Evolutionary conservation across 228 moss, liverwort and hornwort genomes (phyloP), one percentile per base, ranked within the genome.

Genomic region (Sphagnum magellanicum): DNA sequence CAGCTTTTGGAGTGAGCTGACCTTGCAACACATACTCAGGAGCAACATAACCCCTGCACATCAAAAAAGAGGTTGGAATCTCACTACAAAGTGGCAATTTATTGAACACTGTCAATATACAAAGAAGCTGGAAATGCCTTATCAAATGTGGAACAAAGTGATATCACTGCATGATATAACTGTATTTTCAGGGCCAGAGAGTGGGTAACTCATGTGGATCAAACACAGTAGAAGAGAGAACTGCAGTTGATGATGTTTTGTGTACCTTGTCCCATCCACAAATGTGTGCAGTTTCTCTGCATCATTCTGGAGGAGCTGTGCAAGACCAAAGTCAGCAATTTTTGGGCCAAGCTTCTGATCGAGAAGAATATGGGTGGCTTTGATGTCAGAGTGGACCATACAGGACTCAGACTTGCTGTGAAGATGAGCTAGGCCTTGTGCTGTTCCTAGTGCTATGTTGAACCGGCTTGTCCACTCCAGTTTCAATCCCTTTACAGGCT

Each of bases 311-410:
- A 81, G 81, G 74, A 85, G 71, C 68, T 79, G 77, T 0, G 86
- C 77, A 53, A 86, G 67, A 57, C 85, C 85, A 6, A 85, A 85
- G 5, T 85, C 85, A 1, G 82, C 79, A 51, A 86, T 86, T 75
- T 82, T 86, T 16, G 86, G 86, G 68, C 82, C 86, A 73, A 82
- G 66, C 55, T 59, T 64, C 8, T 49, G 66, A 61, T 86, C 86
- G 66, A 86, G 57, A 6, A 86, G 64, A 53, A 82, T 67, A 73
- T 73, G 82, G 71, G 77, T 86, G 53, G 86, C 82, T 70, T 85
- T 85, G 2, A 85, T 73, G 5, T 85, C 85, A 47, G 81, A 77
- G 57, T 85, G 85, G 0, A 79, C 82, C 3, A 86, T 77, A 50
- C 79, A 77, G 0, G 72, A 66, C 7, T 77, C 77, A 5, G 79